phyloP scores from a whole-genome alignment of 225 moss, liverwort and hornwort species.

The Lunularia cruciata region DNA sequence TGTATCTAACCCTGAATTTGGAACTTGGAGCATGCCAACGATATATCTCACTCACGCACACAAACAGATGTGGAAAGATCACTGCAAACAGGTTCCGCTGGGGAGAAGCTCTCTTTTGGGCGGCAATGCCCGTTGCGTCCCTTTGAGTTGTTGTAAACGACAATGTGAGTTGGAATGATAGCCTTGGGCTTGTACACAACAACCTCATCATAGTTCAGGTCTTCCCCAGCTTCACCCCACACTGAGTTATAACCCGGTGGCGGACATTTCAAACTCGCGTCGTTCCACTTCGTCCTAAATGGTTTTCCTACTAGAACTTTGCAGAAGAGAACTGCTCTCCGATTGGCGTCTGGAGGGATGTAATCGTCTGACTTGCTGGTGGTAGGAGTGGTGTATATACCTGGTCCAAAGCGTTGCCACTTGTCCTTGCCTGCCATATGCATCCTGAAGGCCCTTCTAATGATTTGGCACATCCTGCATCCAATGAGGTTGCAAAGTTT shows the following conservation, averaged over 20 bases:
- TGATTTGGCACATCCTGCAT: too few species aligned
- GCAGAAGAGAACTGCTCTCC: conserved; percentile 27
- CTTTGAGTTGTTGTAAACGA: too few species aligned
- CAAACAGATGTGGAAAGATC: too few species aligned
- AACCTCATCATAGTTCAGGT: conserved; percentile 30
- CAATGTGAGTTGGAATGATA: conserved; percentile 14
- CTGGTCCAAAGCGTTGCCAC: conserved; percentile 25
- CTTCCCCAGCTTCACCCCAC: conserved; percentile 12
- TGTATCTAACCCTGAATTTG: too few species aligned
- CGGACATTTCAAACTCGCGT: not conserved
- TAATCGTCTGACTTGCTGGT: conserved; percentile 23
- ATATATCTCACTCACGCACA: too few species aligned
- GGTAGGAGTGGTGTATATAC: conserved; percentile 27
- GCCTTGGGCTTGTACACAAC: conserved; percentile 25
- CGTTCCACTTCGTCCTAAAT: not conserved
- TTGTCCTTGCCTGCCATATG: not conserved
- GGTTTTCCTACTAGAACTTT: conserved; percentile 20
- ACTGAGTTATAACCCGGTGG: conserved; percentile 25
- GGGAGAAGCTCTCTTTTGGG: too few species aligned
- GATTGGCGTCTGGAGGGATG: not conserved
- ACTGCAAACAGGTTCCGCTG: too few species aligned
- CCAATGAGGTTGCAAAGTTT: too few species aligned
- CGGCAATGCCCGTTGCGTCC: too few species aligned
- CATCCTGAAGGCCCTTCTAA: too few species aligned
- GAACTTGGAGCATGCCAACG: too few species aligned